These are phyloP conservation scores for Boeremia lycopersici DNA, from an alignment of 2,329 filamentous ascomycete species.

Conservation along the genomic window DNA sequence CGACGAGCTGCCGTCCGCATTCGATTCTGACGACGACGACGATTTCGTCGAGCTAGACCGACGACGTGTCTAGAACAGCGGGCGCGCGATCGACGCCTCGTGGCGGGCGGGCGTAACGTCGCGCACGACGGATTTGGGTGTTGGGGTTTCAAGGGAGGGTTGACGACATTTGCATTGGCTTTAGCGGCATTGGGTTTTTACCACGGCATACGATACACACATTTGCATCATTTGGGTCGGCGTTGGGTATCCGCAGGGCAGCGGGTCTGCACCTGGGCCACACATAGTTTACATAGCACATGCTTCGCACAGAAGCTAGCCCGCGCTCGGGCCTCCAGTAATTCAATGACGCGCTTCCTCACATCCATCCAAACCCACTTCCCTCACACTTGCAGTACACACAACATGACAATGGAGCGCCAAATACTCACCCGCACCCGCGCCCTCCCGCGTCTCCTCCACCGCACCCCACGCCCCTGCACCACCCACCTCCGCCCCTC, in stretches of 20 bases:
- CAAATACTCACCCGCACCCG: slow-evolving; percentile 20
- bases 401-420: slow-evolving; percentile 23
- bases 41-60: slow-evolving; percentile 22
- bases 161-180: neutral
- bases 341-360: slow-evolving; percentile 17
- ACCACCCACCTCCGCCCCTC: slow-evolving; percentile 3
- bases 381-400: neutral
- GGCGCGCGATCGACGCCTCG: slow-evolving; percentile 1
- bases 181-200: slow-evolving; percentile 1
- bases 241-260: neutral
- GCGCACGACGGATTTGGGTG: too few relatives aligned
- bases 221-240: slow-evolving; percentile 1
- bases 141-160: slow-evolving; percentile 1
- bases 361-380: neutral
- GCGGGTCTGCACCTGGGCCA: neutral
- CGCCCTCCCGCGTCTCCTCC: slow-evolving; percentile 13
- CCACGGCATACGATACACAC: slow-evolving; percentile 4
- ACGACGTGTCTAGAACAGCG: neutral
- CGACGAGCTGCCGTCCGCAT: slow-evolving; percentile 29
- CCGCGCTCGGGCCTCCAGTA: slow-evolving; percentile 10
- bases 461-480: slow-evolving; percentile 7
- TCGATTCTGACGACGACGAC: slow-evolving; percentile 32
- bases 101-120: neutral
- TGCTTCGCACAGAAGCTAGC: neutral
- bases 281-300: neutral